A percentile compares a stretch with the other conserved stretches of the same genome.
These are phyloP conservation scores for Eutrema yunnanense DNA, from an alignment of 345 rosid genomes.

Conservation along the genomic window DNA sequence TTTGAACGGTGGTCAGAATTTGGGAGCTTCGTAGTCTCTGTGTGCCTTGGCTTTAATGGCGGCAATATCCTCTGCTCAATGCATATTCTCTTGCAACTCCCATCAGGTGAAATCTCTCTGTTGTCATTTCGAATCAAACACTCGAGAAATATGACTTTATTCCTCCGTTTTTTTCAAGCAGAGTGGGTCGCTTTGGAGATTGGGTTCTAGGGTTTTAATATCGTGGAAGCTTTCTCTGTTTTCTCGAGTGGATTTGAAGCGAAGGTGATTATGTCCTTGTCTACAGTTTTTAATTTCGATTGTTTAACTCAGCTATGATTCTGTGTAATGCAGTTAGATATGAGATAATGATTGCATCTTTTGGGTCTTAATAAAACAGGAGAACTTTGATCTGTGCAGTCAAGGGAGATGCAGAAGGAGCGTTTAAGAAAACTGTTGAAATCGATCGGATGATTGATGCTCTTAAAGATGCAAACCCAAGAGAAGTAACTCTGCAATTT, in stretches of 20 bases:
- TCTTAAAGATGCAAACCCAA: slow-evolving; percentile 69
- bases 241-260: slow-evolving; percentile 18
- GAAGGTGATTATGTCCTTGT: slow-evolving; percentile 25
- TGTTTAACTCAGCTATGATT: slow-evolving; percentile 3
- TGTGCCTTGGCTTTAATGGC: slow-evolving; percentile 26
- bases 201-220: slow-evolving; percentile 19
- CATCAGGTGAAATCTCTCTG: slow-evolving; percentile 13
- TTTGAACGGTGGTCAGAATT: slow-evolving; percentile 34
- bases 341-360: slow-evolving; percentile 37
- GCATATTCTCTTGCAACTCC: slow-evolving; percentile 17
- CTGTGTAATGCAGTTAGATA: slow-evolving; percentile 19
- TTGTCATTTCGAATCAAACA: neutral
- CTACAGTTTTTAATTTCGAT: neutral
- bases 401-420: slow-evolving; percentile 72
- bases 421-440: slow-evolving; percentile 88
- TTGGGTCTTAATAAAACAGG: slow-evolving; percentile 77
- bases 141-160: neutral
- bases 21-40: neutral
- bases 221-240: slow-evolving; percentile 7
- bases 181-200: slow-evolving; percentile 28
- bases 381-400: slow-evolving; percentile 81
- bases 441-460: slow-evolving; percentile 71
- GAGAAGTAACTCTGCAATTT: slow-evolving; percentile 45
- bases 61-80: slow-evolving; percentile 23
- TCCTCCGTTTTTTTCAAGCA: slow-evolving; percentile 1